A percentile compares a stretch with the other conserved stretches of the same genome.
Evolutionary conservation across 129 eudicot species (phyloP).

Genomic region (Kitagawia praeruptora): DNA sequence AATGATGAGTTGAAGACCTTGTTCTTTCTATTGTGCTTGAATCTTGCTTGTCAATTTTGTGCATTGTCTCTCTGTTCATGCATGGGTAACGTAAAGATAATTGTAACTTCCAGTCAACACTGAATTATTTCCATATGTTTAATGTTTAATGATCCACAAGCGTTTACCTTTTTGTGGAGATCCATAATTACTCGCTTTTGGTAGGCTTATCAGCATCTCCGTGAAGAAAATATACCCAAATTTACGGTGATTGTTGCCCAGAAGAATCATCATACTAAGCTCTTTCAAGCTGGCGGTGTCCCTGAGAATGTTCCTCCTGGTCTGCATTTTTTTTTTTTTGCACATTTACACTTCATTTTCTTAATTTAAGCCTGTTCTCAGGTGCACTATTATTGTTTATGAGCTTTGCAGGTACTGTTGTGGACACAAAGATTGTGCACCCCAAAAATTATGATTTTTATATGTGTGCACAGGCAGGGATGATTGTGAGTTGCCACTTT

Average conservation of each 20-base stretch:
- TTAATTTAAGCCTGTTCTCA: neutral
- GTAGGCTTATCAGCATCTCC: conserved; percentile 81
- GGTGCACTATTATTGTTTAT: neutral
- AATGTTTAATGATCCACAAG: neutral
- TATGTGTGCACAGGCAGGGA: conserved; percentile 90
- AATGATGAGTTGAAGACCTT: neutral
- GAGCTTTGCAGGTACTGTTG: conserved; percentile 63
- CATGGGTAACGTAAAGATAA: neutral
- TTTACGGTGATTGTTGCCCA: conserved; percentile 92
- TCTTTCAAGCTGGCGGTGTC: conserved; percentile 52
- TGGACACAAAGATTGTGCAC: conserved; percentile 79
- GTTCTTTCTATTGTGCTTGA: neutral
- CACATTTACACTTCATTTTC: neutral
- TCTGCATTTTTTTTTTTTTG: conserved; percentile 12
- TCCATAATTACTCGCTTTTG: neutral
- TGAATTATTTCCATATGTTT: neutral
- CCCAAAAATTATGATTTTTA: conserved; percentile 85
- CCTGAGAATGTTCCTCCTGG: conserved; percentile 83
- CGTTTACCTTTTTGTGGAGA: neutral
- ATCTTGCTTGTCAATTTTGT: neutral
- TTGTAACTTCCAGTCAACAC: neutral
- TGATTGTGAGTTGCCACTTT: conserved; percentile 57
- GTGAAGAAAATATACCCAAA: conserved; percentile 69
- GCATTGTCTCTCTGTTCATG: neutral
- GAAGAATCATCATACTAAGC: conserved; percentile 71